A percentile compares a stretch with the other conserved stretches of the same genome.
These are phyloP conservation scores for Leucaena leucocephala DNA, from an alignment of 306 rosid genomes.

Conservation along the genomic window DNA sequence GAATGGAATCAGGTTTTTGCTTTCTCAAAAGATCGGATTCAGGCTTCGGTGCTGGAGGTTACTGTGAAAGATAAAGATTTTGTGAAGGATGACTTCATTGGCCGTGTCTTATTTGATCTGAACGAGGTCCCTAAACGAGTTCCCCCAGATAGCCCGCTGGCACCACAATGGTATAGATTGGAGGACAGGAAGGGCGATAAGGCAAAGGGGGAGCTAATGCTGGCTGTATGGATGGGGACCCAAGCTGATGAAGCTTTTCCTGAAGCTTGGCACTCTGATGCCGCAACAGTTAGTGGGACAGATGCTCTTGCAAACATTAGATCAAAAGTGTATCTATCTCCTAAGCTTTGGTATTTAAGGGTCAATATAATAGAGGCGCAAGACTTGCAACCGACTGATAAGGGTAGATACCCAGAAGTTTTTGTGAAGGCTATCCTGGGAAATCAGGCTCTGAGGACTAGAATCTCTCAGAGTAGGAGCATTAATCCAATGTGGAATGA, in stretches of 20 bases:
- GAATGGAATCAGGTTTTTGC: slow-evolving; percentile 98
- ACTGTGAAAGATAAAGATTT: slow-evolving; percentile 89
- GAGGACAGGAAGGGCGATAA: slow-evolving; percentile 72
- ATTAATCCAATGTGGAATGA: slow-evolving; percentile 98
- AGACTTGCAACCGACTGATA: slow-evolving; percentile 73
- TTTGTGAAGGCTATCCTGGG: slow-evolving; percentile 83
- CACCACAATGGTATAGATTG: slow-evolving; percentile 94
- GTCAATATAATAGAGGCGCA: slow-evolving; percentile 97
- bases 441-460: slow-evolving; percentile 75
- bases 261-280: slow-evolving; percentile 98
- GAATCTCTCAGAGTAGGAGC: slow-evolving; percentile 69
- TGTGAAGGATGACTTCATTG: slow-evolving; percentile 88
- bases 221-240: slow-evolving; percentile 99
- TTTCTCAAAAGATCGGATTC: slow-evolving; percentile 85
- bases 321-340: slow-evolving; percentile 93
- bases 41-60: slow-evolving; percentile 84
- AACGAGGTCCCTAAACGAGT: slow-evolving; percentile 90
- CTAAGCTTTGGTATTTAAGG: slow-evolving; percentile 98
- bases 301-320: slow-evolving; percentile 89
- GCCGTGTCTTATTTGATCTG: slow-evolving; percentile 75
- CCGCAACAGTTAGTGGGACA: slow-evolving; percentile 81
- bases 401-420: slow-evolving; percentile 88
- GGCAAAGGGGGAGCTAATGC: slow-evolving; percentile 89
- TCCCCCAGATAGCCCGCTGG: slow-evolving; percentile 94
- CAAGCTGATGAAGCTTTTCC: slow-evolving; percentile 99